Evolutionary conservation across 495 filamentous ascomycete species (phyloP), one percentile per base, ranked within the genome.

Genomic region (Podospora pseudocomata): DNA sequence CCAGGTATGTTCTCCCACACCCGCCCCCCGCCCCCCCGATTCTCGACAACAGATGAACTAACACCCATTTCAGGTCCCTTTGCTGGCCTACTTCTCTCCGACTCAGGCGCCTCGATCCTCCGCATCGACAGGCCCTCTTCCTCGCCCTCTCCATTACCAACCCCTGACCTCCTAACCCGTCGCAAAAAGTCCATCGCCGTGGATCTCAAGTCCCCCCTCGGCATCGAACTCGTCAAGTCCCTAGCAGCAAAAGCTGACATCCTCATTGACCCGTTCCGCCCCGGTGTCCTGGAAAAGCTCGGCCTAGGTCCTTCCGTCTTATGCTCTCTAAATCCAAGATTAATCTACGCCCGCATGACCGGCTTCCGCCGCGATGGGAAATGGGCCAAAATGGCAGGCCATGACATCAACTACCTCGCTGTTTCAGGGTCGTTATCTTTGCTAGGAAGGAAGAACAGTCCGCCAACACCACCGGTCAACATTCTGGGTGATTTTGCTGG

Each of bases 391-490:
- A 97, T 97, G 93, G 94, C 94, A 0, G 94, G 94, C n/a, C 94
- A 98, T 72, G 94, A 98, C 75, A 97, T 98, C 75, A 98, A 98
- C 74, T 98, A 97, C 78, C 88, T 98, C 26, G 91, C 94, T 44
- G 92, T 96, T 0, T 91, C 90, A 1, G 94, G 94, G 0, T 90
- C 90, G 0, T 79, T 98, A 16, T 85, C 83, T 1, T 83, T 96
- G 79, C 83, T 98, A 0, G 94, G 94, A 0, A 82, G 90, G 0
- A 79, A 79, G 27, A 85, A 83, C 3, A 86, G 88, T 68, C 88
- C 86, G 60, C 94, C 94, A 6, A 87, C 89, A 64, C 83, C 93
- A 6, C 94, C 94, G 4, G 88, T 82, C 0, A 98, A 98, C 69
- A 83, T 98, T 19, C 79, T 97, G 0, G 94, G 86, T 0, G 94